A percentile compares a stretch with the other conserved stretches of the same genome.
phyloP scores from a whole-genome alignment of 2,329 filamentous ascomycete genomes.

The Coniochaeta hoffmannii region DNA sequence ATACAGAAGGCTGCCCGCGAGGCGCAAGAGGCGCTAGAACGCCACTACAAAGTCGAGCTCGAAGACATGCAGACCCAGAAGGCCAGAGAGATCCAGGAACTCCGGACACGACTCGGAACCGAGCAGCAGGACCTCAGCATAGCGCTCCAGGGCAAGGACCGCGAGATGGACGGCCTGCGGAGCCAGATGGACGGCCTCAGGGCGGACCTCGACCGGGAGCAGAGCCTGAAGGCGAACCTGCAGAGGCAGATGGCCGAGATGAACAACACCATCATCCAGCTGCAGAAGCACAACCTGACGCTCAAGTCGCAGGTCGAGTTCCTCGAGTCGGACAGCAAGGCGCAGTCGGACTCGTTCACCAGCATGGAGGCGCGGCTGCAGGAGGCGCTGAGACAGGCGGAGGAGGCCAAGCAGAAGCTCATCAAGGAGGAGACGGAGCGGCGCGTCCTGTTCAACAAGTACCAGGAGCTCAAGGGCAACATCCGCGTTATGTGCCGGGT shows the following conservation, averaged over 20 bases:
- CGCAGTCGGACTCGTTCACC: constrained; percentile 79
- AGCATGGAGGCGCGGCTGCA: constrained; percentile 74
- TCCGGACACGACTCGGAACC: constrained; percentile 44
- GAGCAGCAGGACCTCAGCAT: constrained; percentile 44
- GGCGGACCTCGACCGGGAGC: constrained; percentile 54
- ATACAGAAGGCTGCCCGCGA: constrained; percentile 57
- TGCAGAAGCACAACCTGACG: constrained; percentile 70
- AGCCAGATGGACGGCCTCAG: constrained; percentile 37
- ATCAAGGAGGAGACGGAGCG: constrained; percentile 87
- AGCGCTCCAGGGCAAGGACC: constrained; percentile 43
- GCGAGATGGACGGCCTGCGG: constrained; percentile 42
- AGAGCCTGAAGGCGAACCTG: constrained; percentile 47
- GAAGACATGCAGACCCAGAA: constrained; percentile 55
- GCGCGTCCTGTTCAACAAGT: constrained; percentile 91
- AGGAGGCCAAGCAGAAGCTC: constrained; percentile 70
- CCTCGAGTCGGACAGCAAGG: constrained; percentile 81
- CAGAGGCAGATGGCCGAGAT: constrained; percentile 49
- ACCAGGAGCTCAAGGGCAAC: constrained; percentile 96
- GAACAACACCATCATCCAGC: constrained; percentile 51
- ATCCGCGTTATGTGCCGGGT: constrained; percentile 98
- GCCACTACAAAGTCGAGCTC: constrained; percentile 55
- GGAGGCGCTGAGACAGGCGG: constrained; percentile 63
- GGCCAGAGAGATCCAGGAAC: constrained; percentile 57
- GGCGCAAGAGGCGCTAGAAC: constrained; percentile 57
- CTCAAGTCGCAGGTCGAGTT: constrained; percentile 80